Evolutionary conservation across 257 asterid species (phyloP), one percentile per base, ranked within the genome.

Genomic region (Pogostemon cablin): DNA sequence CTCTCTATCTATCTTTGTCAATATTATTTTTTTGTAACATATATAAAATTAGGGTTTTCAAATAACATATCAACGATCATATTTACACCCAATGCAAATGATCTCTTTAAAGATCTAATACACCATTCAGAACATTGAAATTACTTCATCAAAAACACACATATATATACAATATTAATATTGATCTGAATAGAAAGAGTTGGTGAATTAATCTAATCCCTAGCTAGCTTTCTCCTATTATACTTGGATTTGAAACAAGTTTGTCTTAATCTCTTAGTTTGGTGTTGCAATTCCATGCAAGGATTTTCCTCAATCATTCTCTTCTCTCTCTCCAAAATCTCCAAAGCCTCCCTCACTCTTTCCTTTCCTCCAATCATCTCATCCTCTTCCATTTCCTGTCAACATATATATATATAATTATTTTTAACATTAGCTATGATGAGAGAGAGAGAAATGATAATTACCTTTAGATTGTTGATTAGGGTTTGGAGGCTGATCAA

Each of bases 161-260:
- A 25, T 25, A 25, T 25, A 25, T 25, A 25, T 15, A 15, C 17
- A 15, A 15, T 15, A 15, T 15, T 15, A 15, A 15, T 15, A 15
- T 15, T 15, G 0, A 15, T 25, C 32, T 25, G 32, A 25, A 25
- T 25, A 25, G 32, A 25, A 25, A 25, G 32, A 25, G 32, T 25
- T 25, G 32, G 32, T 25, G 32, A 25, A 25, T 25, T 25, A 25
- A 25, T 25, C 32, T 25, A 25, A 25, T 25, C 32, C 32, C 32
- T 25, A 1, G 32, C 32, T 25, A 80, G 72, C 83, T 76, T 87
- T 71, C 87, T 84, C 81, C 72, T 90, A 86, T 87, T 90, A 76
- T 83, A 86, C 41, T 77, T 90, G 0, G 95, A 92, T 78, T 90
- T 90, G 65, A 90, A 88, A 52, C 84, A 90, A 0, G 89, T 87